Evolutionary conservation across 1,284 basidiomycete species (phyloP).

Genomic region (Puccinia hordei): DNA sequence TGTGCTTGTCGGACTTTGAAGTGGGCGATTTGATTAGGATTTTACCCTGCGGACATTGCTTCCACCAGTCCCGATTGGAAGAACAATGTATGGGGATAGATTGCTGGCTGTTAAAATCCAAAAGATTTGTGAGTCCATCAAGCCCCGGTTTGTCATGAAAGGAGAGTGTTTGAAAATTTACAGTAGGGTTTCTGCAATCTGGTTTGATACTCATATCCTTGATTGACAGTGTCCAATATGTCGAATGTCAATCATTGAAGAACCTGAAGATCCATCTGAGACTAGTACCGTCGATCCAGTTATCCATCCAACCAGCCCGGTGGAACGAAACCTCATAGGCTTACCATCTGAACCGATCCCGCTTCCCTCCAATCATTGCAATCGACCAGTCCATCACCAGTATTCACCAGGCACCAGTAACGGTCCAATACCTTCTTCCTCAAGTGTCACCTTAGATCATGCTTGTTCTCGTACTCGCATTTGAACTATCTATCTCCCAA

Average conservation of each 20-base stretch:
- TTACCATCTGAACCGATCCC: not conserved
- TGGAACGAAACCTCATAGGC: not conserved
- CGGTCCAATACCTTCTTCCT: conserved; percentile 20
- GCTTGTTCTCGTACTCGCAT: conserved; percentile 13
- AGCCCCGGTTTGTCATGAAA: conserved; percentile 26
- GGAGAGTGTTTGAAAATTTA: not conserved
- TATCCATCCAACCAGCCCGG: not conserved
- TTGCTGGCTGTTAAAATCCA: conserved; percentile 81
- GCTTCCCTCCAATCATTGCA: not conserved
- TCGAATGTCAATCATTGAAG: conserved; percentile 52
- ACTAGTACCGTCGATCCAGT: not conserved
- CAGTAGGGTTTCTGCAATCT: conserved; percentile 5
- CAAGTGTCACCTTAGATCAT: conserved; percentile 18
- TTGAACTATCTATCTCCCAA: not conserved
- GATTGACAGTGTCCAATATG: conserved; percentile 75
- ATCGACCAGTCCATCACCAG: not conserved
- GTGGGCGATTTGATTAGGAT: conserved; percentile 84
- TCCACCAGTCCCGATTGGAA: conserved; percentile 72
- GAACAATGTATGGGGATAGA: conserved; percentile 63
- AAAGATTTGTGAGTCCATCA: conserved; percentile 72
- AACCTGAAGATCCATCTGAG: conserved; percentile 16
- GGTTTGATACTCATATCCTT: not conserved
- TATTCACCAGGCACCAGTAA: not conserved
- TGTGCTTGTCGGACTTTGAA: conserved; percentile 80
- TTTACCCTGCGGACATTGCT: conserved; percentile 84